Evolutionary conservation across 1,284 basidiomycete species (phyloP), one percentile per base, ranked within the genome.

Genomic region (Puccinia polysora): DNA sequence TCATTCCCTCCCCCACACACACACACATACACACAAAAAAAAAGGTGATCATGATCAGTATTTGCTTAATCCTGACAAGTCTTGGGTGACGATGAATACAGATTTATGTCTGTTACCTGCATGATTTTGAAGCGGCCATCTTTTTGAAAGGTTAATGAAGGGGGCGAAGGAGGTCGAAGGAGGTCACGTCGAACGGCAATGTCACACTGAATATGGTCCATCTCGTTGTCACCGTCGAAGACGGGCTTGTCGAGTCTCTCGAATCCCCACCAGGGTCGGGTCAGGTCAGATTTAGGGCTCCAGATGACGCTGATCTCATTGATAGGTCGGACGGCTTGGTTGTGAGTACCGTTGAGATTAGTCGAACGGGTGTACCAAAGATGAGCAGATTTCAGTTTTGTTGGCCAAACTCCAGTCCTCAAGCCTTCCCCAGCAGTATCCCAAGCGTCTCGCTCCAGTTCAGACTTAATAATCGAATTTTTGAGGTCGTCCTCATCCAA

Each of bases 61-160:
- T n/a, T n/a, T n/a, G n/a, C n/a, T n/a, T n/a, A n/a, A n/a, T n/a
- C n/a, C n/a, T n/a, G n/a, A n/a, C n/a, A n/a, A n/a, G n/a, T n/a
- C n/a, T n/a, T n/a, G n/a, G n/a, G 28, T 1, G 14, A 34, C 52
- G 40, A 58, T 7, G 40, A 62, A 10, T n/a, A 28, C 5, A 20
- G 34, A 34, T n/a, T 34, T 4, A 4, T 10, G 62, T 36, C n/a
- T n/a, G n/a, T 43, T 30, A 70, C 68, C 47, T 70, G 68, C 43
- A 70, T 56, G 28, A 70, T 70, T 53, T 62, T 60, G 58, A 70
- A 70, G 23, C 62, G 60, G 20, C 68, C 68, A 20, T 62, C 68
- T 20, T 45, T 34, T 18, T 62, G 40, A 25, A 70, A 70, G 10
- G 43, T 38, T 12, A 70, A 34, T 14, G 45, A n/a, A 0, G 68